phyloP scores from a whole-genome alignment of 768 basidiomycete genomes.

The Phanerochaete carnosa region DNA sequence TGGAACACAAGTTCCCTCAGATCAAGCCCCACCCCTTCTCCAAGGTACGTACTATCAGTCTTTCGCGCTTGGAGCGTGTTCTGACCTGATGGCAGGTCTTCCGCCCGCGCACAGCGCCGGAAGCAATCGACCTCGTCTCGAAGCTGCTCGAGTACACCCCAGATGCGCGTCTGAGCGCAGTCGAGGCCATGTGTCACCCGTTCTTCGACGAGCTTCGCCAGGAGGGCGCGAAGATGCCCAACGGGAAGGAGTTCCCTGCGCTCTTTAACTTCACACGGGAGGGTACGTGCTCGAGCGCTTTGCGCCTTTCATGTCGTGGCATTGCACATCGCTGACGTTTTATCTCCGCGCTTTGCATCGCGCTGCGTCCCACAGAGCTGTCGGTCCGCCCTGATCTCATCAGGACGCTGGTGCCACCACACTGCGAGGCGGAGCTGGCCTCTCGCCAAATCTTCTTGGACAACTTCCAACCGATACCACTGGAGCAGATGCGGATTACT shows the following conservation, averaged over 20 bases:
- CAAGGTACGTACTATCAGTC: conserved; percentile 57
- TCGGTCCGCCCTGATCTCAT: conserved; percentile 95
- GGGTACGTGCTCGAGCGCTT: conserved; percentile 51
- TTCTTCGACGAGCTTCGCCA: conserved; percentile 96
- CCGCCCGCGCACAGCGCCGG: conserved; percentile 92
- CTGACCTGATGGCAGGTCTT: conserved; percentile 66
- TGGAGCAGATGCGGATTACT: conserved; percentile 92
- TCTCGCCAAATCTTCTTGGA: conserved; percentile 84
- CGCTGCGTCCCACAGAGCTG: conserved; percentile 55
- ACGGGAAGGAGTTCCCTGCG: conserved; percentile 92
- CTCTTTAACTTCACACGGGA: conserved; percentile 96
- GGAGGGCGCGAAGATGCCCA: conserved; percentile 92
- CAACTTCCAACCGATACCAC: conserved; percentile 94
- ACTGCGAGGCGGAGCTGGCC: conserved; percentile 87
- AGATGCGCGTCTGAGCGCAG: conserved; percentile 81
- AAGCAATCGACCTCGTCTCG: conserved; percentile 94
- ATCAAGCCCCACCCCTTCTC: conserved; percentile 99
- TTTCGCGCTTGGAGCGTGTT: conserved; percentile 4
- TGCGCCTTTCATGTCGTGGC: conserved; percentile 2
- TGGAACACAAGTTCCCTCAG: conserved; percentile 99
- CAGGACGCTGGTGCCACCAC: conserved; percentile 83
- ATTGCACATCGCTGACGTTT: conserved; percentile 4
- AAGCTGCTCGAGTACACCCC: conserved; percentile 99
- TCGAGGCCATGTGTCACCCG: conserved; percentile 89
- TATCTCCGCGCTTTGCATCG: conserved; percentile 13